phyloP scores from a whole-genome alignment of 2,329 filamentous ascomycete genomes.

The Trichoderma atroviride region DNA sequence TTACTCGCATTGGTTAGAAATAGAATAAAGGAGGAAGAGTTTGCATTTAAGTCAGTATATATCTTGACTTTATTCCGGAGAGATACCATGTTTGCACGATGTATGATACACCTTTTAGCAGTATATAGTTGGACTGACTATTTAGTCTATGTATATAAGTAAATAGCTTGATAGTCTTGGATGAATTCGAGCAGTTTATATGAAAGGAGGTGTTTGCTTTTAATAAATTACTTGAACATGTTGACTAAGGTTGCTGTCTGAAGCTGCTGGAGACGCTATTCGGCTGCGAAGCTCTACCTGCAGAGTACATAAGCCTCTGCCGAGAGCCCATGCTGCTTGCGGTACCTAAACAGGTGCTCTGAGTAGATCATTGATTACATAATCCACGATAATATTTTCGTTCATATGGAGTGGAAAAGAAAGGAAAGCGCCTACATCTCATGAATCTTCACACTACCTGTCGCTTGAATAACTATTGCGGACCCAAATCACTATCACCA shows the following conservation, averaged over 20 bases:
- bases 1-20: conserved; percentile 26
- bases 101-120: not conserved
- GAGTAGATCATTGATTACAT: not conserved
- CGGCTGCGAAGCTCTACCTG: too few species aligned
- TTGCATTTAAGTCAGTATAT: not conserved
- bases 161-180: not conserved
- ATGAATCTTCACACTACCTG: not conserved
- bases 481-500: not conserved
- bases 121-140: not conserved
- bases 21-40: not conserved
- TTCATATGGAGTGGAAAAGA: not conserved
- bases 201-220: not conserved
- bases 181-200: not conserved
- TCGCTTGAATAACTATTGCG: not conserved
- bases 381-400: not conserved
- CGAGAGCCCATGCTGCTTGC: too few species aligned
- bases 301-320: too few species aligned
- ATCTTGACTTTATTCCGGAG: not conserved
- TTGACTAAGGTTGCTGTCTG: not conserved
- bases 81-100: not conserved
- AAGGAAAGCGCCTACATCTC: not conserved
- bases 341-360: too few species aligned
- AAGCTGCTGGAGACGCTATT: not conserved
- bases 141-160: not conserved
- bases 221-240: not conserved